phyloP scores from a whole-genome alignment of 768 basidiomycete species.

The Russula vinacea region DNA sequence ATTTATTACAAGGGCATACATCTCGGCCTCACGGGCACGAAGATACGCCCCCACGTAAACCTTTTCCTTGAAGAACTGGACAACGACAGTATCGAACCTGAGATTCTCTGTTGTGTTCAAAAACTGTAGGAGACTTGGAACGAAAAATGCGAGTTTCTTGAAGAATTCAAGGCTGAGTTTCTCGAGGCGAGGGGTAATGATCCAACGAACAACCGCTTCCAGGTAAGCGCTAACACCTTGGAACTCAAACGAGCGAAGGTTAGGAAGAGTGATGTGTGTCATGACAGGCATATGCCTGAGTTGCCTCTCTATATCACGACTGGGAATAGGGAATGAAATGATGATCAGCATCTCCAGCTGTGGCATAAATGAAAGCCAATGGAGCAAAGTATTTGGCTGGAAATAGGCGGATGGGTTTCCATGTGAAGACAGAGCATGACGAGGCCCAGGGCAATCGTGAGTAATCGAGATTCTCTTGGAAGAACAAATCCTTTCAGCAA shows the following conservation, averaged over 20 bases:
- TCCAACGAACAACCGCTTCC: not conserved
- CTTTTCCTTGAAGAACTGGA: not conserved
- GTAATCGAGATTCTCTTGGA: not conserved
- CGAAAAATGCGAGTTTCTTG: not conserved
- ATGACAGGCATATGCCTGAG: not conserved
- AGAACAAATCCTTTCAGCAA: not conserved
- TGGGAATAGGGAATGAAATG: not conserved
- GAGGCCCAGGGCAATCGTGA: not conserved
- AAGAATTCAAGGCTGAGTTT: not conserved
- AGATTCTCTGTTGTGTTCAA: not conserved
- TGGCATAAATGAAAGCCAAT: not conserved
- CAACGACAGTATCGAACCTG: not conserved
- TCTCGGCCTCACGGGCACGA: not conserved
- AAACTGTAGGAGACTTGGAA: not conserved
- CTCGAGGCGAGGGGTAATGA: not conserved
- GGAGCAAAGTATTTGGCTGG: not conserved
- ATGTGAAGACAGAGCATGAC: not conserved
- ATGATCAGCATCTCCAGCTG: not conserved
- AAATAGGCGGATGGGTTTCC: not conserved
- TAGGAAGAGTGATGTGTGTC: not conserved
- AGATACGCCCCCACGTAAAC: not conserved
- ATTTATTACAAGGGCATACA: not conserved
- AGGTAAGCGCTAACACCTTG: not conserved
- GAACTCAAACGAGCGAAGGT: not conserved
- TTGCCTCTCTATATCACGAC: not conserved